A percentile compares a stretch with the other conserved stretches of the same genome.
phyloP scores from a whole-genome alignment of 1,139 yeast species.

The Ogataea hybrid region DNA sequence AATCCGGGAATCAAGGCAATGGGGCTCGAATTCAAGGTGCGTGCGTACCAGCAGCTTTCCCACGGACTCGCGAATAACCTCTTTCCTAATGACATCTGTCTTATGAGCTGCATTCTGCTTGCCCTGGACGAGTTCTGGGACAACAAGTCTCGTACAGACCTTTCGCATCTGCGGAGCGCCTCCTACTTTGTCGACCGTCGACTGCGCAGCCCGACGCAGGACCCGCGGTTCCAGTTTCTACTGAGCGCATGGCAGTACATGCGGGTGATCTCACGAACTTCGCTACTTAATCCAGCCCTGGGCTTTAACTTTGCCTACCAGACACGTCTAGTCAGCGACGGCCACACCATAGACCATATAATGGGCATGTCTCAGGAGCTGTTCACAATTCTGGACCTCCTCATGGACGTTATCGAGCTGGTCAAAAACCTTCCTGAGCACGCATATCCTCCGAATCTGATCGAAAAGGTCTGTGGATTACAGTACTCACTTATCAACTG shows the following conservation, averaged over 20 bases:
- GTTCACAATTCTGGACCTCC: slow-evolving; percentile 13
- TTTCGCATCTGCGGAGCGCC: slow-evolving; percentile 16
- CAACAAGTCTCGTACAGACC: slow-evolving; percentile 7
- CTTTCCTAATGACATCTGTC: slow-evolving; percentile 12
- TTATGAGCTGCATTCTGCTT: slow-evolving; percentile 16
- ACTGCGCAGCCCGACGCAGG: background rate
- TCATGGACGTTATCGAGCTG: slow-evolving; percentile 12
- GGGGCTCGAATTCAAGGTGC: slow-evolving; percentile 14
- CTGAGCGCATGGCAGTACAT: slow-evolving; percentile 22
- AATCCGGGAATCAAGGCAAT: slow-evolving; percentile 3
- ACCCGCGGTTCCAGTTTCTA: slow-evolving; percentile 13
- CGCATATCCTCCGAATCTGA: slow-evolving; percentile 2
- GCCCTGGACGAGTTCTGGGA: slow-evolving; percentile 18
- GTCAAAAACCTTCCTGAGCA: slow-evolving; percentile 11
- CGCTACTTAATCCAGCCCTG: slow-evolving; percentile 3
- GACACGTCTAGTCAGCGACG: slow-evolving; percentile 11
- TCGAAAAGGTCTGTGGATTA: slow-evolving; percentile 5
- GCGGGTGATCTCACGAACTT: slow-evolving; percentile 15
- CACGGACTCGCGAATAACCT: slow-evolving; percentile 7
- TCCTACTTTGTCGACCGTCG: slow-evolving; percentile 10
- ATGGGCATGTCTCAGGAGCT: slow-evolving; percentile 17
- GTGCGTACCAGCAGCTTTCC: slow-evolving; percentile 13
- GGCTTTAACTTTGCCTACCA: slow-evolving; percentile 2
- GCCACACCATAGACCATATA: slow-evolving; percentile 20
- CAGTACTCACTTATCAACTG: slow-evolving; percentile 6